Percentiles rank a stretch among this genome's conserved stretches.
Conservation (phyloP, 2,329 filamentous ascomycete species). For the Pseudocercospora fuligena region DNA sequence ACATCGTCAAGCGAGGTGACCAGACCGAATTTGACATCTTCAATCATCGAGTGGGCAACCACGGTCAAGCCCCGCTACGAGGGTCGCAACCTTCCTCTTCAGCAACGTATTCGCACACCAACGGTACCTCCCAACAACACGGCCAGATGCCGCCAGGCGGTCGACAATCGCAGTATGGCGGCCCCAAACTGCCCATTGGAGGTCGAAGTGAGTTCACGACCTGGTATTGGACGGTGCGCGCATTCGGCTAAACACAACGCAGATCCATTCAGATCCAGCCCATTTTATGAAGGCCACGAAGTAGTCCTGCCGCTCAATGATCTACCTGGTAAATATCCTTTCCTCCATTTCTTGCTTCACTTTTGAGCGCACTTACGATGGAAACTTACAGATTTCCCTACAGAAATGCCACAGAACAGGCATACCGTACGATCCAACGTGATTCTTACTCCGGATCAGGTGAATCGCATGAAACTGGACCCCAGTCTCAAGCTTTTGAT, state of each 20-base stretch:
- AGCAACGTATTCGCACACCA: conserved; percentile 13
- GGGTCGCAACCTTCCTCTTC: conserved; percentile 15
- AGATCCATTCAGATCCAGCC: conserved; percentile 70
- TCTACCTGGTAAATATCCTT: conserved; percentile 69
- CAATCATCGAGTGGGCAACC: conserved; percentile 47
- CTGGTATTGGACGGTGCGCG: conserved; percentile 2
- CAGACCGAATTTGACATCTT: conserved; percentile 44
- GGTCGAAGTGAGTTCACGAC: conserved; percentile 28
- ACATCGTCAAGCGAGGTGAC: conserved; percentile 43
- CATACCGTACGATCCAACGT: conserved; percentile 65
- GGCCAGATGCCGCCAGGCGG: conserved; percentile 24
- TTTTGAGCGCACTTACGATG: conserved; percentile 38
- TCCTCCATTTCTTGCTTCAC: background rate
- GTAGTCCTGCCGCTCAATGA: conserved; percentile 68
- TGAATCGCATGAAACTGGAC: conserved; percentile 64
- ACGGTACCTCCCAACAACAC: conserved; percentile 12
- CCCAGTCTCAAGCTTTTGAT: conserved; percentile 75
- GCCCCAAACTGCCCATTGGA: conserved; percentile 19
- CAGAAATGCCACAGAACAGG: conserved; percentile 64
- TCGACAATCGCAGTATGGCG: conserved; percentile 17
- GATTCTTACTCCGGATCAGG: conserved; percentile 58
- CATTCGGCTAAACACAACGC: conserved; percentile 23
- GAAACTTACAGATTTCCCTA: conserved; percentile 33
- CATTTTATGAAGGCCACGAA: conserved; percentile 77
- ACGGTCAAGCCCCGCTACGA: conserved; percentile 39